phyloP scores from a whole-genome alignment of 805 yeast genomes.

The Monosporozyma aerobia region DNA sequence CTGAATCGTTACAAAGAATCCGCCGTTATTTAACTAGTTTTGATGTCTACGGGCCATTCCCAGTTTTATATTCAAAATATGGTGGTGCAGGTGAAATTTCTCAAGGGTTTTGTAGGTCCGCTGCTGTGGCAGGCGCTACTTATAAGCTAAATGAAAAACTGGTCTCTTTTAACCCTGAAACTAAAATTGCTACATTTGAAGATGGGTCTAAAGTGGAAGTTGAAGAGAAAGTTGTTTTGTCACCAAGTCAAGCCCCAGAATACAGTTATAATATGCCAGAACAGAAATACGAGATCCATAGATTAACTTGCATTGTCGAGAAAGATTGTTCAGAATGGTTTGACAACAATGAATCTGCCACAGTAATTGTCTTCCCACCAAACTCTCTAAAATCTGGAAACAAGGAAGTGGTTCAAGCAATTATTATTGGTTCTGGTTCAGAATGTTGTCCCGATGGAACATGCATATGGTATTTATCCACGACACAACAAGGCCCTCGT shows the following conservation, averaged over 20 bases:
- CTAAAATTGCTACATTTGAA: constrained; percentile 58
- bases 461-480: constrained; percentile 82
- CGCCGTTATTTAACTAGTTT: constrained; percentile 75
- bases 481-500: constrained; percentile 58
- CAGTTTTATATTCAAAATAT: constrained; percentile 82
- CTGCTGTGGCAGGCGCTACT: constrained; percentile 96
- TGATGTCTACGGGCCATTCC: constrained; percentile 90
- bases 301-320: constrained; percentile 74
- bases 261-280: constrained; percentile 35
- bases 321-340: constrained; percentile 91
- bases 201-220: constrained; percentile 73
- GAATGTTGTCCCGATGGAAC: constrained; percentile 85
- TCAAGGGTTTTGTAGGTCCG: constrained; percentile 95
- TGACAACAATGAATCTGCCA: constrained; percentile 70
- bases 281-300: constrained; percentile 50
- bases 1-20: constrained; percentile 70
- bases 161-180: constrained; percentile 51
- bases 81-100: constrained; percentile 95
- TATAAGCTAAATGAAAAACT: constrained; percentile 72
- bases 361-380: constrained; percentile 90
- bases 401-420: constrained; percentile 68
- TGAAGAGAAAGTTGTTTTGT: constrained; percentile 66
- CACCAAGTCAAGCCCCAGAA: constrained; percentile 58
- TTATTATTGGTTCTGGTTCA: constrained; percentile 79
- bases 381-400: constrained; percentile 61